Percentiles rank a stretch among this genome's conserved stretches.
Conservation (phyloP, 805 yeast genomes). For the Yarrowia keelungensis region DNA sequence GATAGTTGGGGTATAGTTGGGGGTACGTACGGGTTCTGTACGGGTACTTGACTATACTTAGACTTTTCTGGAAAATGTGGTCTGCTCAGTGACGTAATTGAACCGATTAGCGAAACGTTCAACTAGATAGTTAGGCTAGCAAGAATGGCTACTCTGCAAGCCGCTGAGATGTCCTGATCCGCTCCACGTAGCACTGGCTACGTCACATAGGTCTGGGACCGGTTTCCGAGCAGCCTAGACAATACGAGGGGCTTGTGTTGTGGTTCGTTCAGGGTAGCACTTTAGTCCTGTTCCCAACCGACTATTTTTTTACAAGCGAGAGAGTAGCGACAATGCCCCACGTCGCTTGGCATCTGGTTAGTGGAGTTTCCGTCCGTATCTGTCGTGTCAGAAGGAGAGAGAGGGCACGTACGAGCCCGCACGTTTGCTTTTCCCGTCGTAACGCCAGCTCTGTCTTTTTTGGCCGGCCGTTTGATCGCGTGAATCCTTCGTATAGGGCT, state of each 20-base stretch:
- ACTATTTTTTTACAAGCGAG: background rate
- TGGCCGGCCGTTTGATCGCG: background rate
- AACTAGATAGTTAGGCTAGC: too few relatives aligned
- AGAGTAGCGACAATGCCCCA: background rate
- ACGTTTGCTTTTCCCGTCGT: too few relatives aligned
- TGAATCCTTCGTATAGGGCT: background rate
- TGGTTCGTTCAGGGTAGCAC: background rate
- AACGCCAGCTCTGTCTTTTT: background rate
- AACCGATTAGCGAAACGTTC: too few relatives aligned
- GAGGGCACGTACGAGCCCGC: too few relatives aligned
- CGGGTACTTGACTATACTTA: too few relatives aligned
- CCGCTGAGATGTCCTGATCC: too few relatives aligned
- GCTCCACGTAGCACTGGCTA: too few relatives aligned
- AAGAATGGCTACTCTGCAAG: too few relatives aligned
- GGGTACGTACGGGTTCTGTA: background rate
- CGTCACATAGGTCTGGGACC: too few relatives aligned
- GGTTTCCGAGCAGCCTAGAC: too few relatives aligned
- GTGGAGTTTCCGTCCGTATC: constrained; percentile 2
- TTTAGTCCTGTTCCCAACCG: too few relatives aligned
- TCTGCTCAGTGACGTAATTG: background rate
- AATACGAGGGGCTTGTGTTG: constrained; percentile 7
- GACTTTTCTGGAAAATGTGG: too few relatives aligned
- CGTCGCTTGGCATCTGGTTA: constrained; percentile 7
- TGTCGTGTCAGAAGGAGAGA: background rate
- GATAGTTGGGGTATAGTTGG: constrained; percentile 8